These are phyloP conservation scores for Schoenoplectus tabernaemontani DNA, from an alignment of 202 grass and related monocot species.

Conservation along the genomic window DNA sequence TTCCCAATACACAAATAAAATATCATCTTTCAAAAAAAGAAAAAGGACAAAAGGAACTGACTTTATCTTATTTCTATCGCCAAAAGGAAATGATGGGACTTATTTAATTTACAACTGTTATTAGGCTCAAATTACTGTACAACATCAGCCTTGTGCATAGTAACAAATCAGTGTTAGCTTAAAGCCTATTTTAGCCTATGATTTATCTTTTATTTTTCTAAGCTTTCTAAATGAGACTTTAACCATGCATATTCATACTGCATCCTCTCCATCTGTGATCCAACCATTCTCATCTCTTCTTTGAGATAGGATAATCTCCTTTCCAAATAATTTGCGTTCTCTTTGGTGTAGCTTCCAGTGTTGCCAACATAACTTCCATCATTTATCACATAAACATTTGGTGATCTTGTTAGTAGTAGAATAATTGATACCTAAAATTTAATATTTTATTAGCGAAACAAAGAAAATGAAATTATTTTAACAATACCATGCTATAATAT, in stretches of 20 bases:
- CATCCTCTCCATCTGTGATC: conserved; percentile 69
- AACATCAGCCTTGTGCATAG: conserved; percentile 14
- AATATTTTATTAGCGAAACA: conserved; percentile 8
- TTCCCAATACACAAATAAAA: not conserved
- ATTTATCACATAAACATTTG: conserved; percentile 50
- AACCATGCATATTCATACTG: conserved; percentile 59
- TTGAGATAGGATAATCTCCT: conserved; percentile 53
- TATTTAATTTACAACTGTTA: conserved; percentile 5
- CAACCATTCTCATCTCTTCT: conserved; percentile 63
- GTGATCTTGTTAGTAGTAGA: conserved; percentile 50
- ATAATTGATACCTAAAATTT: conserved; percentile 57
- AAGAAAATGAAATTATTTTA: not conserved
- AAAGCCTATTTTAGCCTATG: conserved; percentile 22
- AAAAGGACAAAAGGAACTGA: not conserved
- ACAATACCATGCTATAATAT: not conserved
- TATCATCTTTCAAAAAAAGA: not conserved
- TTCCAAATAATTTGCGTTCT: conserved; percentile 48
- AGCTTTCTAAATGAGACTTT: conserved; percentile 46
- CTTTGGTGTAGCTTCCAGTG: conserved; percentile 31
- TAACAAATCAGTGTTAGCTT: not conserved
- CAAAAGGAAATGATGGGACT: not conserved
- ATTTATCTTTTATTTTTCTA: conserved; percentile 44
- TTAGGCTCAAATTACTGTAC: not conserved
- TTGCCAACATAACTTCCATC: conserved; percentile 25
- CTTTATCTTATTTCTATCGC: not conserved